Conservation (phyloP, 2,329 filamentous ascomycete species). For the Aschersonia sp. region DNA sequence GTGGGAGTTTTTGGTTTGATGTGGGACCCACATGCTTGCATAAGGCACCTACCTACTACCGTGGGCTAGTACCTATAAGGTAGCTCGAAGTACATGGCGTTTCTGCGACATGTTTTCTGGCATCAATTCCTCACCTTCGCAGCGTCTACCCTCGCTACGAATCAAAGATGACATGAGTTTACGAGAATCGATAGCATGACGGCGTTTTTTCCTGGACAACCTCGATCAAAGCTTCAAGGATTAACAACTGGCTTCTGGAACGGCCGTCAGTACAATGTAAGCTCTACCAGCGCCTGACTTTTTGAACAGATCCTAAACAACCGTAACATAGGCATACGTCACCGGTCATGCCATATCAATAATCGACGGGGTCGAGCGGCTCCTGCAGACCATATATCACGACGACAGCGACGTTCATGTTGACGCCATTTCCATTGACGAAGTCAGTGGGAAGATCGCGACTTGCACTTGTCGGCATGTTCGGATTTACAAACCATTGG, state of each 20-base stretch:
- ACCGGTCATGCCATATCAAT: conserved; percentile 80
- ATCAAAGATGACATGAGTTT: conserved; percentile 1
- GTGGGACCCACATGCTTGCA: no score
- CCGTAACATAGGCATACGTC: conserved; percentile 58
- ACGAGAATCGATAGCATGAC: conserved; percentile 42
- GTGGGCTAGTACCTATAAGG: no score
- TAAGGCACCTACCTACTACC: no score
- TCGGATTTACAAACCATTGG: conserved; percentile 67
- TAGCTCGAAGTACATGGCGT: no score
- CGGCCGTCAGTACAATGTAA: conserved; percentile 56
- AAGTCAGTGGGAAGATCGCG: conserved; percentile 72
- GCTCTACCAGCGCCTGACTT: conserved; percentile 10
- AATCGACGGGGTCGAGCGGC: conserved; percentile 55
- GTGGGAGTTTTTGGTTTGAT: no score
- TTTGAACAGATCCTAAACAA: neutral
- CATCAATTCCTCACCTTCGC: no score
- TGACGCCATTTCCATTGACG: conserved; percentile 68
- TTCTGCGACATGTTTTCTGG: no score
- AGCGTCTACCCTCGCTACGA: no score
- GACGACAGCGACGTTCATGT: conserved; percentile 51
- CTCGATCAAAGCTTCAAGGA: conserved; percentile 64
- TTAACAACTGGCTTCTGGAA: conserved; percentile 63
- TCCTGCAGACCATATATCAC: conserved; percentile 85
- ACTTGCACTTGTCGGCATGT: conserved; percentile 52
- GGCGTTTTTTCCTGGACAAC: conserved; percentile 65